Conservation (phyloP, 1,284 basidiomycete genomes). For the Ustilago nuda region DNA sequence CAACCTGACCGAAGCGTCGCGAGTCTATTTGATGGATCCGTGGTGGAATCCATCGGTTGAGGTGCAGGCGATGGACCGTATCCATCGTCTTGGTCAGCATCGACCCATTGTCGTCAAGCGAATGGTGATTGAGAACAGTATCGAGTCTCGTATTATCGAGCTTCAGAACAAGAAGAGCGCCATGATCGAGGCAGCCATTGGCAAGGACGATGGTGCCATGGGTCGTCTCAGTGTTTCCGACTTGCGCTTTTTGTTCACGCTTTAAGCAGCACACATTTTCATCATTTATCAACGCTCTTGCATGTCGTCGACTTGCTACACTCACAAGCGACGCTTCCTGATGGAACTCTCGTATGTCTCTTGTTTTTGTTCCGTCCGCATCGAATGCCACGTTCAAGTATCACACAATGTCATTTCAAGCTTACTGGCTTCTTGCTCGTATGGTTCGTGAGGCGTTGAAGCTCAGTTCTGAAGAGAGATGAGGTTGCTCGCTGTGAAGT, state of each 20-base stretch:
- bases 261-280: conserved; percentile 32
- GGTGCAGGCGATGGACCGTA: conserved; percentile 88
- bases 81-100: conserved; percentile 87
- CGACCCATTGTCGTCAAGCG: conserved; percentile 93
- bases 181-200: conserved; percentile 69
- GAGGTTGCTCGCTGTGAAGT: not conserved
- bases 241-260: conserved; percentile 65
- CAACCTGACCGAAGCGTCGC: conserved; percentile 67
- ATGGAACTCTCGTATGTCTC: not conserved
- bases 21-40: conserved; percentile 69
- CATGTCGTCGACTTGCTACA: not conserved
- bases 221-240: conserved; percentile 66
- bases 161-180: conserved; percentile 90
- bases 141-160: conserved; percentile 88
- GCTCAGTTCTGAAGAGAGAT: too few relatives aligned
- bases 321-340: not conserved
- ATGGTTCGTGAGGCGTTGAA: not conserved
- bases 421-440: not conserved
- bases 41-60: conserved; percentile 69
- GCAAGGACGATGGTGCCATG: conserved; percentile 68
- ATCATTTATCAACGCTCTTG: not conserved
- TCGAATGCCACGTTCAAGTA: conserved; percentile 9
- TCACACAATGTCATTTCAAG: conserved; percentile 14
- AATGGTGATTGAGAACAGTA: conserved; percentile 93
- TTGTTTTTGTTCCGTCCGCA: conserved; percentile 11